Evolutionary conservation across 352 stramenopile genomes (phyloP).

Genomic region (Pelagophyceae sp.): DNA sequence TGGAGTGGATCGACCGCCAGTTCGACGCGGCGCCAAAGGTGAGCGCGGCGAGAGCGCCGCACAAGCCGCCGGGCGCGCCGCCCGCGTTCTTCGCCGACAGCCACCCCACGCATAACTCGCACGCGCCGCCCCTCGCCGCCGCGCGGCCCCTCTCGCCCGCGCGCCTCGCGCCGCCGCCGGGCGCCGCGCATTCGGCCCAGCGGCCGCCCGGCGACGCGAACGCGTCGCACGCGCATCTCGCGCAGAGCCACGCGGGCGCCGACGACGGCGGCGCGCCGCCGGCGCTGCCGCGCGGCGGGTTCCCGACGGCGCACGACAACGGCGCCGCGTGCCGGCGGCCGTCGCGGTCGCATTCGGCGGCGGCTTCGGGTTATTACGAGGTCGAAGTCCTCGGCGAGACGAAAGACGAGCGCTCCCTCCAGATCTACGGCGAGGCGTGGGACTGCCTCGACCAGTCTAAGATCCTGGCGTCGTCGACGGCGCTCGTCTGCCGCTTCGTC

Average conservation of each 20-base stretch:
- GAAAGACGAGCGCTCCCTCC: not conserved
- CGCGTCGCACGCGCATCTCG: too few relatives aligned
- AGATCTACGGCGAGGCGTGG: slow-evolving; percentile 17
- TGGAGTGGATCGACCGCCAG: not conserved
- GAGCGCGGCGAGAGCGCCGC: not conserved
- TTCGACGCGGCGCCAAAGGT: not conserved
- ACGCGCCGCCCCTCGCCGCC: too few relatives aligned
- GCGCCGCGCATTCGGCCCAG: too few relatives aligned
- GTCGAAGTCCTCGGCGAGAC: not conserved
- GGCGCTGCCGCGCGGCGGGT: not conserved
- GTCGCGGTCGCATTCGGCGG: not conserved
- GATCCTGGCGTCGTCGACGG: not conserved
- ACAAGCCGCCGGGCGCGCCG: not conserved
- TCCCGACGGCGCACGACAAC: not conserved
- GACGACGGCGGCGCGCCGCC: not conserved
- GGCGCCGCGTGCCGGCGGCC: not conserved
- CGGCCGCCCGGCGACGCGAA: too few relatives aligned
- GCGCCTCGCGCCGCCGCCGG: too few relatives aligned
- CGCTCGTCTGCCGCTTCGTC: slow-evolving; percentile 13
- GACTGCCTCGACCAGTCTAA: not conserved
- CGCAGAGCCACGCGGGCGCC: not conserved
- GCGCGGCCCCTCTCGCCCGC: too few relatives aligned
- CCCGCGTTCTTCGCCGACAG: too few relatives aligned
- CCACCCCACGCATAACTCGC: too few relatives aligned
- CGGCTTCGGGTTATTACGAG: slow-evolving; percentile 9